Evolutionary conservation across 148 eudicot species (phyloP), one percentile per base, ranked within the genome.

Genomic region (Spergularia bocconei): DNA sequence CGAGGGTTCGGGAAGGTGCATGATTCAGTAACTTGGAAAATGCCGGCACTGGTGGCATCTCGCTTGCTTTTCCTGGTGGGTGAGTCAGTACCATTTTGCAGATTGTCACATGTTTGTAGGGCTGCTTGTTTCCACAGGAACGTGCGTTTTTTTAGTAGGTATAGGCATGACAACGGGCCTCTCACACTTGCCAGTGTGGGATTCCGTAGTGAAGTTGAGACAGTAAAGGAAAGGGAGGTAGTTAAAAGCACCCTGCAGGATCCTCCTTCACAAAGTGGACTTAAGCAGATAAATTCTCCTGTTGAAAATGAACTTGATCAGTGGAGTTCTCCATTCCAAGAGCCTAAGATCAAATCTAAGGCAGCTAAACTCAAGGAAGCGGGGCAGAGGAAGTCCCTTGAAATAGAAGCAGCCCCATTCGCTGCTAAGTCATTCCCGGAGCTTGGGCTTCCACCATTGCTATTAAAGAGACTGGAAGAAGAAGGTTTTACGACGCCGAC

Each of bases 381-480:
- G 20, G 61, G 51, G 57, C 61, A 17, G 41, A 88, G 79, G 72
- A 85, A 90, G 15, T 23, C 86, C 11, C 85, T 86, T 59, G 86
- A 85, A 72, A 78, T 85, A 67, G 91, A 80, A 62, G 82, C 80
- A 58, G 87, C 97, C 68, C 93, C 91, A 7, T 89, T 94, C 85
- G 88, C 98, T 74, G 93, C 96, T 36, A 74, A 83, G 58, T 89
- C 98, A 39, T 94, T 94, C 81, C 71, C 89, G 15, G 98, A 94
- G 76, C 96, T 94, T 61, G 98, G 97, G 12, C 86, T 94, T 52
- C 88, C 98, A 13, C 90, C 93, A 25, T 77, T 86, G 71, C 68
- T 94, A 76, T 72, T 94, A 53, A 89, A 90, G 71, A 90, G 91
- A 79, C 84, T 94, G 48, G 90, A 89, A 73, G 77, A 85, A 64